Evolutionary conservation across 306 rosid genomes (phyloP), one percentile per base, ranked within the genome.

Genomic region (Purshia tridentata): DNA sequence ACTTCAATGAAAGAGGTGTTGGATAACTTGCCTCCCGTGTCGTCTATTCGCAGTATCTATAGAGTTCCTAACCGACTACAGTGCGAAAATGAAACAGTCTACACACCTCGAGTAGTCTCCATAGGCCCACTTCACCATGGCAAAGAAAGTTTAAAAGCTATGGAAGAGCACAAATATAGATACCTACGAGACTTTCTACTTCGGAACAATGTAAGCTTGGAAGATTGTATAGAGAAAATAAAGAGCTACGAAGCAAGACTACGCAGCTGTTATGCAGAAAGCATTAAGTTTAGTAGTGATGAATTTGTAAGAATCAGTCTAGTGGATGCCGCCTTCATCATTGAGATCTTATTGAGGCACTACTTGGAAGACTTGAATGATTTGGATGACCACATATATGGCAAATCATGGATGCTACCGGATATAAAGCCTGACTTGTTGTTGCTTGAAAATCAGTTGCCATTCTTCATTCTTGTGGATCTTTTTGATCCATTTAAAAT

Each of bases 391-490:
- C 80, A 65, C n/a, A 37, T 86, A 1, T 76, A 79, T 18, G 35
- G 20, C 7, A 81, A 54, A 22, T 76, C 84, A 42, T 65, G 78
- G 72, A 35, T 79, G 64, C 5, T 61, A 4, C 9, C 46, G 7
- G 80, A 82, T 52, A 45, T 85, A 15, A 39, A 44, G 46, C 45
- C 42, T 52, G 89, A 82, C 54, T 14, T 79, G 53, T 6, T 49
- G 2, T 20, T 82, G 51, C 83, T 79, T 62, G 85, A 81, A 65
- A 82, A 85, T 58, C 89, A 85, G 53, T 69, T 85, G 16, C 89
- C 89, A 9, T 77, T 82, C 71, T 74, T 72, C 55, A 76, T 65
- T 39, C 73, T 69, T 11, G 7, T 53, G 4, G 66, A 72, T 18
- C 63, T 81, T 49, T 76, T 67, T 0, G 29, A 74, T 3, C 35